These are phyloP conservation scores for Suillus alpinus DNA, from an alignment of 768 basidiomycete genomes.

Conservation along the genomic window DNA sequence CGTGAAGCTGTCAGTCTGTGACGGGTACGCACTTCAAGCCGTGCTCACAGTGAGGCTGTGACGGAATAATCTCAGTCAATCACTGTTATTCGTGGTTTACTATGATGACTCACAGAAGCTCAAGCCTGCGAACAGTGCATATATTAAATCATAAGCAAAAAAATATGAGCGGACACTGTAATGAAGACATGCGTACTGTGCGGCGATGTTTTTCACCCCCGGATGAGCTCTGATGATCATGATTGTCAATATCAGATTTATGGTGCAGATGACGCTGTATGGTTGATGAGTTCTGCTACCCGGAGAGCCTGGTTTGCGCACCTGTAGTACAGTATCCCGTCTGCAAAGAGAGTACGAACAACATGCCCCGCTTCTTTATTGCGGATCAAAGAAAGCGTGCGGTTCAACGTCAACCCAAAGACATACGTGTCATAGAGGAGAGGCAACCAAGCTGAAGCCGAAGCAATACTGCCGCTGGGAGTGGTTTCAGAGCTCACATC, in stretches of 20 bases:
- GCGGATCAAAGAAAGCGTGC: slow-evolving; percentile 23
- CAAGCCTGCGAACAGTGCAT: slow-evolving; percentile 21
- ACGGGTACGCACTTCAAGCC: neutral
- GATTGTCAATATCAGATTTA: slow-evolving; percentile 36
- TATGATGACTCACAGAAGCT: slow-evolving; percentile 38
- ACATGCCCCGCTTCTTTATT: slow-evolving; percentile 17
- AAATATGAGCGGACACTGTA: neutral
- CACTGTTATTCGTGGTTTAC: slow-evolving; percentile 27
- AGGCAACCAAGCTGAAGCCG: slow-evolving; percentile 41
- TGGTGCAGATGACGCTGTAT: slow-evolving; percentile 36
- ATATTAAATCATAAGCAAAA: neutral
- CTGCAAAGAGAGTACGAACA: slow-evolving; percentile 24
- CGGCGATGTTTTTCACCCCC: slow-evolving; percentile 35
- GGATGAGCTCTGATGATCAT: slow-evolving; percentile 33
- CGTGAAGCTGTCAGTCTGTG: neutral
- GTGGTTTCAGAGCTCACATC: neutral
- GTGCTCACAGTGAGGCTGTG: slow-evolving; percentile 14
- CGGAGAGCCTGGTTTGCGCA: slow-evolving; percentile 4
- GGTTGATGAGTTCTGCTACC: neutral
- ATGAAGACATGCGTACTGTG: slow-evolving; percentile 21
- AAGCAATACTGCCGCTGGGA: slow-evolving; percentile 22
- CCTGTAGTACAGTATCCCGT: slow-evolving; percentile 38
- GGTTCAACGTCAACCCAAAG: slow-evolving; percentile 31
- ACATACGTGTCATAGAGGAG: slow-evolving; percentile 38
- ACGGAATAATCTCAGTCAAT: slow-evolving; percentile 33